These are phyloP conservation scores for Sarocladium brachiariae DNA, from an alignment of 2,329 filamentous ascomycete species.

Conservation along the genomic window DNA sequence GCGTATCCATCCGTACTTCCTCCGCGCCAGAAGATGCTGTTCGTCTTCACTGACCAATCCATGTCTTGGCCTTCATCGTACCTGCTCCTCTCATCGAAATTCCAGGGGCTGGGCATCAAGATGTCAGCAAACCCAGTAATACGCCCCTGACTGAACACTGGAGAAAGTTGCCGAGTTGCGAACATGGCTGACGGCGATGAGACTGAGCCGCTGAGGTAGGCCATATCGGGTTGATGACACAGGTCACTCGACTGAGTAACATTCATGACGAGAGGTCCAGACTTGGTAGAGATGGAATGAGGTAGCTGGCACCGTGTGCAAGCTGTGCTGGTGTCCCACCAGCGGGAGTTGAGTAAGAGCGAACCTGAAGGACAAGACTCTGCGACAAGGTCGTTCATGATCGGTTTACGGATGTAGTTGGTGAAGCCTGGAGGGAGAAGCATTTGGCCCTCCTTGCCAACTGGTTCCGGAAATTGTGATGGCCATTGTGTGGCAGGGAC, in stretches of 20 bases:
- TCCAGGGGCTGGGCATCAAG: constrained; percentile 48
- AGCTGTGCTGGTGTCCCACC: constrained; percentile 31
- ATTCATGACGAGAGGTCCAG: constrained; percentile 42
- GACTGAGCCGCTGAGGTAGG: constrained; percentile 45
- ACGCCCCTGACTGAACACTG: constrained; percentile 50
- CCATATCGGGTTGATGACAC: constrained; percentile 42
- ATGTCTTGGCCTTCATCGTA: constrained; percentile 40
- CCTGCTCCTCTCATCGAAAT: constrained; percentile 48
- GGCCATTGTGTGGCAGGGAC: constrained; percentile 13
- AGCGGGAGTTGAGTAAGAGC: constrained; percentile 30
- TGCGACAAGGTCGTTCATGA: constrained; percentile 30
- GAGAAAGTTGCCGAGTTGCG: constrained; percentile 42
- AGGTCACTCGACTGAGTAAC: constrained; percentile 46
- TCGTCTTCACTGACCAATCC: constrained; percentile 39
- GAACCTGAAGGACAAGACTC: constrained; percentile 39
- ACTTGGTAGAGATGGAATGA: constrained; percentile 23
- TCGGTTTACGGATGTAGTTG: constrained; percentile 17
- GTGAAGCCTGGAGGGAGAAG: constrained; percentile 12
- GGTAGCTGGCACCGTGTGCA: constrained; percentile 27
- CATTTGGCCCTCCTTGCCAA: neutral
- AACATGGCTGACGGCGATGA: constrained; percentile 42
- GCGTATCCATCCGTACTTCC: constrained; percentile 48
- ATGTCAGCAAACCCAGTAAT: constrained; percentile 48
- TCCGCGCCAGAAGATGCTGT: constrained; percentile 48
- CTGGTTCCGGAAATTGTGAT: constrained; percentile 12